Evolutionary conservation across 2,329 filamentous ascomycete genomes (phyloP).

Genomic region (Alternaria alternata): DNA sequence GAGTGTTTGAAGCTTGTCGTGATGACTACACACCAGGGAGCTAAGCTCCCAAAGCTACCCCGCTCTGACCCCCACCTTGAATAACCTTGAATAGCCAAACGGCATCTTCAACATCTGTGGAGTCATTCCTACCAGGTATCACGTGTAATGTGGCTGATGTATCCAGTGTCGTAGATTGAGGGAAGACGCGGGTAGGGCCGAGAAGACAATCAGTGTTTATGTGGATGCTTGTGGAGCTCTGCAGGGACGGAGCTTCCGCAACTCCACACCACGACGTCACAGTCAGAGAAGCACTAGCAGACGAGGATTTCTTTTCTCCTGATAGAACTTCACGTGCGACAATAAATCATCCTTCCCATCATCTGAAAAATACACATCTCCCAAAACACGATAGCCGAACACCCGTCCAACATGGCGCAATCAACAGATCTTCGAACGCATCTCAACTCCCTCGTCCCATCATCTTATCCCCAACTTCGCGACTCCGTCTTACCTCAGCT

Average conservation of each 20-base stretch:
- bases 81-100: neutral
- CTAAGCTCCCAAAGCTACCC: slow-evolving; percentile 6
- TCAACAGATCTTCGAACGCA: slow-evolving; percentile 9
- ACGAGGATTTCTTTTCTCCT: slow-evolving; percentile 9
- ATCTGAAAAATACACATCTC: neutral
- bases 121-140: neutral
- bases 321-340: neutral
- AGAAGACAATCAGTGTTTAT: neutral
- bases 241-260: neutral
- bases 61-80: slow-evolving; percentile 4
- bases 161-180: neutral
- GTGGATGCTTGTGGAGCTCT: slow-evolving; percentile 9
- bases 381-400: neutral
- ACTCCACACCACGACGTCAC: slow-evolving; percentile 21
- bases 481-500: slow-evolving; percentile 25
- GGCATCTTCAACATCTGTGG: neutral
- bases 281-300: slow-evolving; percentile 5
- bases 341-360: neutral
- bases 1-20: neutral
- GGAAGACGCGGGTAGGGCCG: neutral
- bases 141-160: neutral
- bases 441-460: slow-evolving; percentile 9
- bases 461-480: slow-evolving; percentile 13
- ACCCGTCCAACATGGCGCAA: slow-evolving; percentile 5
- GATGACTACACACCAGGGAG: neutral